Base-by-base conservation (phyloP, 495 filamentous ascomycete species). In the Filosporella fistucella region DNA sequence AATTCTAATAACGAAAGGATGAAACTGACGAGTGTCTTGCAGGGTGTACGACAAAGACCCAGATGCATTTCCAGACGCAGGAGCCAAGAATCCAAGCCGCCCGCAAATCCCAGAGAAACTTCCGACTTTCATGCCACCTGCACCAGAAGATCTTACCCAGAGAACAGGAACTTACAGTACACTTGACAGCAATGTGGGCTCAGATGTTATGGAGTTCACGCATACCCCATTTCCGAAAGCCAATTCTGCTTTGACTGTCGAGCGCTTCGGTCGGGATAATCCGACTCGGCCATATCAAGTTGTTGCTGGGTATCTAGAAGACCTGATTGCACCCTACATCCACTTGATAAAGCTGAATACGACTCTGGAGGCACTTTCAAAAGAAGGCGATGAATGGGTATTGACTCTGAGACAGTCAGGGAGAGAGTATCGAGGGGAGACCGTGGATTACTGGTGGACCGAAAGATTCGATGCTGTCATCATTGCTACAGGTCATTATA, bases 401-500 rank as follows among this genome's bases (percentile, higher is more conserved):
- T 36, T 69, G 14, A 63, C 57, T 1, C 40, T 69, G n/a, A 51
- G 66, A 10, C 61, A 58, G 39, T 16, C 26, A 11, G 23, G 10
- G 21, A 4, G 4, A 16, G 18, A 14, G 18, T 35, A 5, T 16
- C n/a, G 13, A 35, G 32, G 32, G 13, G 44, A 54, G 11, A 63
- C 55, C 2, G 13, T 42, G 13, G 32, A 55, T 11, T 63, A 66
- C 29, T 69, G 63, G 64, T 68, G 63, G 77, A 80, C 33, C 11
- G 61, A 63, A 4, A 66, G 59, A 0, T 95, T 82, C 56, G 89
- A 95, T 63, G 89, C 86, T 11, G 80, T 95, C 3, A 76, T 91
- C 1, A 81, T 89, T 12, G 86, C 88, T 9, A 88, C 73, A 47
- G 89, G 89, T 1, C 88, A 95, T 57, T 91, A 84, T 62, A 74